Base-by-base conservation (phyloP, 116 monocot species). In the Phalaenopsis hybrid region DNA sequence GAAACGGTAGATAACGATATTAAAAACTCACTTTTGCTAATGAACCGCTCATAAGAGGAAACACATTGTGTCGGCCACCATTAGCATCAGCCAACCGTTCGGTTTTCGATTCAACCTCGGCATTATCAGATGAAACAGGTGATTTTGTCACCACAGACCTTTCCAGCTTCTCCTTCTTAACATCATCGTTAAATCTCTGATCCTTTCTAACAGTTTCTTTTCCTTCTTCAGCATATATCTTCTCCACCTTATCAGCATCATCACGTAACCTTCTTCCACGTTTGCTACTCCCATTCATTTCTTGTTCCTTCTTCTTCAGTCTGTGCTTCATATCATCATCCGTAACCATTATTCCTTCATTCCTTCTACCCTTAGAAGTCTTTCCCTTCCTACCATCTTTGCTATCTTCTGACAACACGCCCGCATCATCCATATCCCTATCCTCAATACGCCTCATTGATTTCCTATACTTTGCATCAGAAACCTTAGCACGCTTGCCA, bases 401-500 rank as follows among this genome's bases (percentile, higher is more conserved):
- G 67, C 77, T 48, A 78, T 43, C 78, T 7, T 78, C 81, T 45
- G 81, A 79, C n/a, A 68, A 28, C 28, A 46, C 67, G 4, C 57
- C 41, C 8, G 17, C 58, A 78, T 85, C 83, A 12, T 76, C 82
- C 15, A 31, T 9, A 51, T 17, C 63, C 61, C 46, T 79, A 25
- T 77, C 83, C 44, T 85, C 81, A 74, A 85, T 77, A 51, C 82
- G 75, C 77, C 79, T 81, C 43, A 52, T 81, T 48, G 83, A 87
- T 81, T 65, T 84, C 74, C 79, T 87, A 48, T 73, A 76, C 34
- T 83, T 81, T 44, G 57, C 83, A 21, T 87, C 83, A 4, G 85
- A 86, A 80, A 78, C 73, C 88, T 73, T 86, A 61, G 44, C 51
- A 46, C 86, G 79, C 80, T 90, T 90, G 79, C 48, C 55, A 4